Evolutionary conservation across 2,329 filamentous ascomycete species (phyloP).

Genomic region (Metarhizium guizhouense): DNA sequence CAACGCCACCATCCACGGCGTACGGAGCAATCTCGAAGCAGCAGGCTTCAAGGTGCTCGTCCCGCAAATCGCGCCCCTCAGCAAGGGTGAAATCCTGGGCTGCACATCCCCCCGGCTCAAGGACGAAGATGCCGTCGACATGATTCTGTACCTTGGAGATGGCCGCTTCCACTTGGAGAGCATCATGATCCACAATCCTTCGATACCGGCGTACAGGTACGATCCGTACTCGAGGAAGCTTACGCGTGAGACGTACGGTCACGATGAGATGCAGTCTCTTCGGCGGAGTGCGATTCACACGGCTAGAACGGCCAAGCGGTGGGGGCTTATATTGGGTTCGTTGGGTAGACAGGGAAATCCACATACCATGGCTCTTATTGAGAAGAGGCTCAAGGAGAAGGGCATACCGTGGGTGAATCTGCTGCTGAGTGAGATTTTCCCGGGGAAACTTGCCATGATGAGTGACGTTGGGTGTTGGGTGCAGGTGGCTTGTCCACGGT

Average conservation of each 20-base stretch:
- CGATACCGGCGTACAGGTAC: conserved; percentile 85
- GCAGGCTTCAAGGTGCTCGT: conserved; percentile 81
- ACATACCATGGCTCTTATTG: conserved; percentile 80
- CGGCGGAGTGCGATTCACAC: conserved; percentile 67
- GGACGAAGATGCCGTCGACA: conserved; percentile 52
- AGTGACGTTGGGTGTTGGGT: conserved; percentile 94
- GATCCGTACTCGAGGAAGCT: conserved; percentile 91
- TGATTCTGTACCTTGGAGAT: conserved; percentile 84
- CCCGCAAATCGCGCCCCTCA: conserved; percentile 86
- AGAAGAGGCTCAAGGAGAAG: conserved; percentile 60
- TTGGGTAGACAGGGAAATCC: conserved; percentile 93
- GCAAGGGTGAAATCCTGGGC: conserved; percentile 93
- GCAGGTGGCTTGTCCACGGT: conserved; percentile 88
- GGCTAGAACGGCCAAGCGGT: conserved; percentile 72
- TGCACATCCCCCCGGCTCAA: conserved; percentile 78
- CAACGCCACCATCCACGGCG: conserved; percentile 89
- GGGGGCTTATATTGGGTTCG: conserved; percentile 90
- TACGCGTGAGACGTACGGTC: conserved; percentile 84
- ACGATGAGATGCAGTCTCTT: conserved; percentile 80
- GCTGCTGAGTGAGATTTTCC: conserved; percentile 90
- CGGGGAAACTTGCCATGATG: conserved; percentile 91
- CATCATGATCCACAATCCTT: conserved; percentile 97
- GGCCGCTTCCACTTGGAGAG: conserved; percentile 94
- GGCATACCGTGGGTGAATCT: conserved; percentile 79
- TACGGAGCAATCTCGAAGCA: conserved; percentile 66